Conservation (phyloP, 2,329 filamentous ascomycete species). For the Fusarium sacchari region DNA sequence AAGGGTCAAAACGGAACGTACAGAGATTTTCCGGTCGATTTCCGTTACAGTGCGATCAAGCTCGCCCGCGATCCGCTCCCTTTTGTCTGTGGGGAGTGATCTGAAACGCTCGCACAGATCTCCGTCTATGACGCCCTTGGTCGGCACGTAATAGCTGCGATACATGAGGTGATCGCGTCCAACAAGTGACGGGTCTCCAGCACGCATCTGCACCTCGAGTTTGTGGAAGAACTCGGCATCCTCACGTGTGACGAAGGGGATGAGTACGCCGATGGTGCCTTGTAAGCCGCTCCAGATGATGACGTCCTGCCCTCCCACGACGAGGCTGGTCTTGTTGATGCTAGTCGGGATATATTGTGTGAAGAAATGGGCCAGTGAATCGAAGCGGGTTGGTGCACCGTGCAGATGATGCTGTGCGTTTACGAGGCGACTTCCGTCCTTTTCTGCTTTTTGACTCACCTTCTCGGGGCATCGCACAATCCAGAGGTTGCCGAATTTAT, state of each 20-base stretch:
- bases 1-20: conserved; percentile 45
- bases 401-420: rapidly evolving
- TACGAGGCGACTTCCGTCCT: rapidly evolving
- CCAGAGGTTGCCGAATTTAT: conserved; percentile 98
- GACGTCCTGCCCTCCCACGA: conserved; percentile 90
- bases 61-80: conserved; percentile 93
- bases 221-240: conserved; percentile 98
- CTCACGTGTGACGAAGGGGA: conserved; percentile 90
- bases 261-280: conserved; percentile 90
- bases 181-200: conserved; percentile 85
- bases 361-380: conserved; percentile 89
- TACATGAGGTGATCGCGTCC: conserved; percentile 97
- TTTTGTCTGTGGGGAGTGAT: conserved; percentile 86
- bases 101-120: conserved; percentile 95
- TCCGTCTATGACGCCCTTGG: conserved; percentile 96
- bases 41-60: conserved; percentile 88
- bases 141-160: conserved; percentile 92
- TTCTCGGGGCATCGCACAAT: conserved; percentile 88
- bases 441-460: conserved; percentile 70
- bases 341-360: conserved; percentile 94
- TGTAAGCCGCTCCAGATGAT: conserved; percentile 96
- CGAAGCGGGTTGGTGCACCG: conserved; percentile 76
- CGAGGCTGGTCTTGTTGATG: conserved; percentile 86
- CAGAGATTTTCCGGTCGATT: conserved; percentile 93
- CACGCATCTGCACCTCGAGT: conserved; percentile 86